These are phyloP conservation scores for Clavulina sp. DNA, from an alignment of 768 basidiomycete genomes.

Conservation along the genomic window DNA sequence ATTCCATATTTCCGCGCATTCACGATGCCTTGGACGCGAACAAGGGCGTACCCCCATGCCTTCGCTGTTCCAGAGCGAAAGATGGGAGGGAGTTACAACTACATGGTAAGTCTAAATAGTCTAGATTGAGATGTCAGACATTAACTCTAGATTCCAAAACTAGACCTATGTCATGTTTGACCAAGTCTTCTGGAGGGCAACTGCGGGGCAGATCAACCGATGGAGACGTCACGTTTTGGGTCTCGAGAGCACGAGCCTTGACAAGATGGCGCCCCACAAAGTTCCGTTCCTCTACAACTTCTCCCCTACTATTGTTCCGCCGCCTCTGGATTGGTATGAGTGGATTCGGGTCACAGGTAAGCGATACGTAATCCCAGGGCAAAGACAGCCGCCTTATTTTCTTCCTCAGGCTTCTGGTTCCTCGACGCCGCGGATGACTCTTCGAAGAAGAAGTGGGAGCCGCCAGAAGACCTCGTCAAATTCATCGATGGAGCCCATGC, in stretches of 20 bases:
- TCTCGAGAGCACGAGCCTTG: conserved; percentile 67
- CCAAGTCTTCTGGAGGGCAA: conserved; percentile 94
- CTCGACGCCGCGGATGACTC: conserved; percentile 83
- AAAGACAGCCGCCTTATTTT: background rate
- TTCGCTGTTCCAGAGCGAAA: conserved; percentile 95
- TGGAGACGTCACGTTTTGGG: conserved; percentile 70
- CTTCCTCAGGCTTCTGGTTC: conserved; percentile 79
- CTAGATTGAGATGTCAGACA: background rate
- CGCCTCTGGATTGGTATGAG: conserved; percentile 95
- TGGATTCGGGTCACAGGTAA: conserved; percentile 89
- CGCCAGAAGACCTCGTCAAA: conserved; percentile 57
- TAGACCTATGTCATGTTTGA: conserved; percentile 95
- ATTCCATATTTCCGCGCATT: conserved; percentile 94
- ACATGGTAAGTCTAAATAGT: conserved; percentile 60
- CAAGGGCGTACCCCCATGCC: conserved; percentile 92
- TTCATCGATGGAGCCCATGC: conserved; percentile 71
- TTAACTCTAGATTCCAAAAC: background rate
- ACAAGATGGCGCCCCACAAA: conserved; percentile 94
- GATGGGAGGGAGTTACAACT: conserved; percentile 97
- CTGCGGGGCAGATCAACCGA: conserved; percentile 82
- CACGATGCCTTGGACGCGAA: conserved; percentile 96
- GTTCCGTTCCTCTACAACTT: conserved; percentile 98
- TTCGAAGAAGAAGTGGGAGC: conserved; percentile 65
- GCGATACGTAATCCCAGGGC: conserved; percentile 2
- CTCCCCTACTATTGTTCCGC: conserved; percentile 76